Base-by-base conservation (phyloP, 352 stramenopile species). In the Phytophthora citrophthora region DNA sequence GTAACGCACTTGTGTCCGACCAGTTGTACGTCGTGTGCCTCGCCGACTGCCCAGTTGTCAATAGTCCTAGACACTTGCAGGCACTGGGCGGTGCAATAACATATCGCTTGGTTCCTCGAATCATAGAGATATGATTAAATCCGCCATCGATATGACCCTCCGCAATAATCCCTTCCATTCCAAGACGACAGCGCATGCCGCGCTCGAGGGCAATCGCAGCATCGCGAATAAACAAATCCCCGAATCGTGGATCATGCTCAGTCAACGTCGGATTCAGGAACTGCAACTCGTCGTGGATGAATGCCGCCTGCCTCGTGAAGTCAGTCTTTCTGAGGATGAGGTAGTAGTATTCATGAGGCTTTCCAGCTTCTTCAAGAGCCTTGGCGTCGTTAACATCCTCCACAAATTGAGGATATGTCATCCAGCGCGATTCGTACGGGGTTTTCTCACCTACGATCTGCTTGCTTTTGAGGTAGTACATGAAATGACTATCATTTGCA, bases 1-100 rank as follows among this genome's bases (percentile, higher is more conserved):
- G 47, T 26, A 85, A 32, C 11, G 52, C 36, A 31, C 54, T 69
- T 10, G 68, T 61, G 69, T 97, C 75, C 12, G 74, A 90, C 94
- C 94, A 99, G 70, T 99, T 91, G 5, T 98, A 81, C 12, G 80
- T 71, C 12, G 92, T 97, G 70, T 99, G 96, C 16, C 96, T 84
- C 29, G 71, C 80, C 36, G 79, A 95, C n/a, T 96, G 92, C 0
- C 83, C 83, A 20, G 54, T 76, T 1, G 81, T 86, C 39, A 91
- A 74, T 9, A 98, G 74, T 6, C 78, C 78, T 36, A 96, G 74
- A 45, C 91, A 94, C 8, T 70, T 69, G 65, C 92, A 98, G 40
- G 94, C 82, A 68, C 88, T 89, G 1, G 96, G 95, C 47, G 96
- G 88, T 6, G 86, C 80, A 8, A 99, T 70, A 26, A 99, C 89